Percentiles rank a stretch among this genome's conserved stretches.
Conservation (phyloP, 179 eudicot species). For the Spinacia oleracea region DNA sequence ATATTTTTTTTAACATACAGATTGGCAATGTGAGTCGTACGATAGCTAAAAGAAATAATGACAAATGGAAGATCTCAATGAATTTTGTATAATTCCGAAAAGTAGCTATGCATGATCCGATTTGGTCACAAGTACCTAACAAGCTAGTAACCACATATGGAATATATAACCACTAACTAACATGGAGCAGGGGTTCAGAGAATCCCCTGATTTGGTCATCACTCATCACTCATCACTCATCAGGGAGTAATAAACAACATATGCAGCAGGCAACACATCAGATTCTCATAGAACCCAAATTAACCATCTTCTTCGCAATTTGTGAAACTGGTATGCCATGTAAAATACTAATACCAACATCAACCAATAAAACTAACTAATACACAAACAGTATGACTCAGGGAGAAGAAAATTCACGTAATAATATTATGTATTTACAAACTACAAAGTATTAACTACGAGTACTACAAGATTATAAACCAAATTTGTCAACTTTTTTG, state of each 20-base stretch:
- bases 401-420: conserved; percentile 5
- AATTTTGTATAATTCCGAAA: background rate
- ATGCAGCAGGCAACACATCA: background rate
- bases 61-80: background rate
- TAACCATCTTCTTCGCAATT: no score
- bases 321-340: no score
- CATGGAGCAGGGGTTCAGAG: background rate
- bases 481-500: background rate
- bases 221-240: background rate
- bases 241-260: conserved; percentile 7
- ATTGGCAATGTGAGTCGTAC: background rate
- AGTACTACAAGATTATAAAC: background rate
- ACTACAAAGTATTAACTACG: background rate
- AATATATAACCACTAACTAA: background rate
- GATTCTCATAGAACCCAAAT: conserved; percentile 9
- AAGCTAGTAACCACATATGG: background rate
- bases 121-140: conserved; percentile 4
- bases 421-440: conserved; percentile 4
- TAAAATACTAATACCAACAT: no score
- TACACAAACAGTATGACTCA: no score
- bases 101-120: background rate
- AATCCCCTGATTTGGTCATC: background rate
- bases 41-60: background rate
- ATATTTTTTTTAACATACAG: no score
- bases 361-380: no score